phyloP scores from a whole-genome alignment of 257 asterid genomes.

The Datura wrightii region DNA sequence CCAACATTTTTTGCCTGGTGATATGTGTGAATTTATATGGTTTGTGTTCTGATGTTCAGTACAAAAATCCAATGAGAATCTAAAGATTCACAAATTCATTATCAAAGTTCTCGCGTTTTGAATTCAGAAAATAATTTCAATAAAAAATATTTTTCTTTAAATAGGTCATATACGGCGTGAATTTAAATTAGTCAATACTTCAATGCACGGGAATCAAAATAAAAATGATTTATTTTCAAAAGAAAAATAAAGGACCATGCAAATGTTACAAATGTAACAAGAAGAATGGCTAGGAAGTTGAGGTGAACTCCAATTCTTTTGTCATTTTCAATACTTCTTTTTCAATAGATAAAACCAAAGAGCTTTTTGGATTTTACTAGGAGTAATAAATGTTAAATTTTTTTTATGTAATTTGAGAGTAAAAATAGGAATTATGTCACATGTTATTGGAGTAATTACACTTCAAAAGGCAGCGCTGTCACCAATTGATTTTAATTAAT shows the following conservation, averaged over 20 bases:
- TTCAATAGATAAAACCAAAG: neutral
- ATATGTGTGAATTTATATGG: neutral
- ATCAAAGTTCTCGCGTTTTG: too few relatives aligned
- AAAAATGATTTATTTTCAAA: neutral
- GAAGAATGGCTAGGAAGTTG: constrained; percentile 28
- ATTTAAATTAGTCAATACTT: too few relatives aligned
- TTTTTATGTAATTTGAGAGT: neutral
- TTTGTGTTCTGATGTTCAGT: neutral
- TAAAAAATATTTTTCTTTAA: fast-evolving
- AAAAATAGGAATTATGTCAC: neutral
- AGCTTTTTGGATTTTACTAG: neutral
- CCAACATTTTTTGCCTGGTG: neutral
- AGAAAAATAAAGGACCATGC: neutral
- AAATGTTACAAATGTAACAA: neutral
- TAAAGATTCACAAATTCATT: too few relatives aligned
- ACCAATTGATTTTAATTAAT: neutral
- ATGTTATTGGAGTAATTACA: neutral
- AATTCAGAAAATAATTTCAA: too few relatives aligned
- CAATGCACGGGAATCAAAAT: neutral
- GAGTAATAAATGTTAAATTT: neutral
- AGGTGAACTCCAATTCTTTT: constrained; percentile 30
- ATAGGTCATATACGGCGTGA: fast-evolving
- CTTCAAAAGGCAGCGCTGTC: constrained; percentile 18
- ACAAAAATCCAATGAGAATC: too few relatives aligned
- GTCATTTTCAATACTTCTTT: constrained; percentile 34